Evolutionary conservation across 257 asterid species (phyloP).

Genomic region (Striga asiatica): DNA sequence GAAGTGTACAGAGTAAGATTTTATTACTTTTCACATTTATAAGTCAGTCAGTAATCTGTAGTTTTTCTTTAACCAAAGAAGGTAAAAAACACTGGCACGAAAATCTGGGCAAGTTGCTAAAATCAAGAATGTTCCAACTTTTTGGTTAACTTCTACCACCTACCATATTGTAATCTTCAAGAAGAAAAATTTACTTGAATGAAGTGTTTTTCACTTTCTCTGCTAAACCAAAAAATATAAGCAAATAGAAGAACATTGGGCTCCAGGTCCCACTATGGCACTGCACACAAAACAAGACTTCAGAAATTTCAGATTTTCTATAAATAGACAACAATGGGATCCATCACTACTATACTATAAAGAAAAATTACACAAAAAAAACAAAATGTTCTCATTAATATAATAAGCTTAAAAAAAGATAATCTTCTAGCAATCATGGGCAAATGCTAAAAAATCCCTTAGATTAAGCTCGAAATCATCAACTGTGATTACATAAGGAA

Average conservation of each 20-base stretch:
- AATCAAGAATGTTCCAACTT: neutral
- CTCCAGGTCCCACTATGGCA: slow-evolving; percentile 17
- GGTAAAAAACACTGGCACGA: slow-evolving; percentile 2
- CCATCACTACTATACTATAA: slow-evolving; percentile 5
- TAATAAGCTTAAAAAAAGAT: neutral
- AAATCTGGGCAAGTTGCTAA: neutral
- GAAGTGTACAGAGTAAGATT: too few relatives aligned
- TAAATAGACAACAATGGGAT: slow-evolving; percentile 10
- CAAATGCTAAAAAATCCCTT: neutral
- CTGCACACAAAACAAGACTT: slow-evolving; percentile 6
- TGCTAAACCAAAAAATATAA: neutral
- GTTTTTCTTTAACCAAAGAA: neutral
- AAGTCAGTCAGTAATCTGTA: too few relatives aligned
- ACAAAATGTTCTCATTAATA: too few relatives aligned
- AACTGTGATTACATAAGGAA: too few relatives aligned
- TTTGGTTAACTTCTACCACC: neutral
- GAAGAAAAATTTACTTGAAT: neutral
- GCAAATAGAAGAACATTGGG: slow-evolving; percentile 9
- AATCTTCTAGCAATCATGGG: neutral
- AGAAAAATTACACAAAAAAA: neutral
- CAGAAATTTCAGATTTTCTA: slow-evolving; percentile 10
- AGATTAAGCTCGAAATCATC: too few relatives aligned
- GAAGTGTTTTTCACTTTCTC: slow-evolving; percentile 18
- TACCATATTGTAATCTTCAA: neutral
- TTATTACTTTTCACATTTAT: too few relatives aligned